Evolutionary conservation across 176 grass and related monocot genomes (phyloP).

Genomic region (Thinopyrum elongatum): DNA sequence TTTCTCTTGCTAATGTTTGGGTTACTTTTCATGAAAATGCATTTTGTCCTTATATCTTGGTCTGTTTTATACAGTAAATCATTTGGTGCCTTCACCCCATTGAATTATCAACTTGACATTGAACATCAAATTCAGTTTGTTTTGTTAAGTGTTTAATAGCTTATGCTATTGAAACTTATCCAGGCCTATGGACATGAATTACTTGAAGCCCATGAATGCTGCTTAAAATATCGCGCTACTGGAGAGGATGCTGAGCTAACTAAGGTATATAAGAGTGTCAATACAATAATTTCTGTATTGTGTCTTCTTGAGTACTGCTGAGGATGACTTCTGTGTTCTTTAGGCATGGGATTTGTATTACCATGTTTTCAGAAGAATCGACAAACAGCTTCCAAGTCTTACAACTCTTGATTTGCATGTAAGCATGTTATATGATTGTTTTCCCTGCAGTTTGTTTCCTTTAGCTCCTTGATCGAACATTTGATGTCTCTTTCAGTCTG

Average conservation of each 20-base stretch:
- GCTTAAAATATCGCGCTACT: conserved; percentile 74
- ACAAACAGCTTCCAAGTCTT: conserved; percentile 98
- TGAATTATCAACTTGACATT: conserved; percentile 26
- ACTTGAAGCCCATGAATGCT: conserved; percentile 91
- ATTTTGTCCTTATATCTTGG: conserved; percentile 16
- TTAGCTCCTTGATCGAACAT: conserved; percentile 24
- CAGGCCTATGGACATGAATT: conserved; percentile 94
- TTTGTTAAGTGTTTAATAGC: background rate
- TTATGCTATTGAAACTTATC: conserved; percentile 6
- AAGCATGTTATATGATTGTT: conserved; percentile 48
- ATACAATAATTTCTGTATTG: conserved; percentile 11
- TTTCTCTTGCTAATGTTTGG: background rate
- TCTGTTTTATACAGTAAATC: conserved; percentile 29
- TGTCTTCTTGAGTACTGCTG: conserved; percentile 19
- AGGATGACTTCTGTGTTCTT: conserved; percentile 23
- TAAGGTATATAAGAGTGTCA: conserved; percentile 57
- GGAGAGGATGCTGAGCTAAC: conserved; percentile 92
- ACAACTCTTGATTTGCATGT: conserved; percentile 90
- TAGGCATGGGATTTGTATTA: conserved; percentile 99
- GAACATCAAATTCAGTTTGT: background rate
- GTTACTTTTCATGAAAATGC: conserved; percentile 18
- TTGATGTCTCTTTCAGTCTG: conserved; percentile 63
- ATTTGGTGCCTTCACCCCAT: conserved; percentile 8
- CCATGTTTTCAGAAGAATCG: conserved; percentile 99
- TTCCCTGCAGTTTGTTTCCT: background rate